Base-by-base conservation (phyloP, 805 yeast genomes). In the Starmerella tilneyi region DNA sequence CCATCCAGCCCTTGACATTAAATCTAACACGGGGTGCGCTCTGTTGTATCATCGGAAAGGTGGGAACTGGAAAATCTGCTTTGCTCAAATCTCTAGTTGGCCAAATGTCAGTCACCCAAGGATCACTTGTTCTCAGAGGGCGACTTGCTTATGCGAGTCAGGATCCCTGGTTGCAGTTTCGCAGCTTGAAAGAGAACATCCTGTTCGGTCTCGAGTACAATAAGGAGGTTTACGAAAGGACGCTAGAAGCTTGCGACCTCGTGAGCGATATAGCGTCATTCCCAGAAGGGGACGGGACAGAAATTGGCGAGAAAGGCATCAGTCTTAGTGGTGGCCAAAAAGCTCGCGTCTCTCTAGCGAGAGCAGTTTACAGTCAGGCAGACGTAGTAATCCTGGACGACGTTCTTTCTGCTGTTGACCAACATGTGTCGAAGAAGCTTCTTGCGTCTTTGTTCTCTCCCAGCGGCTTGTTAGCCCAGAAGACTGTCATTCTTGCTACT, bases 271-370 rank as follows among this genome's bases (percentile, higher is more conserved):
- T 88, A 50, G 74, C 72, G 31, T 72, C 76, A 13, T 70, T 88
- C 47, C 81, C 94, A 3, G 81, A 82, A 59, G 94, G 94, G 45
- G 96, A 88, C 62, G 68, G 68, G 43, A 88, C 96, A 5, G 74
- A 82, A 56, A 95, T 88, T 48, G 96, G 96, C 54, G 96, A 88
- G 66, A 86, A 86, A 65, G 96, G 96, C 54, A 84, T 88, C 44
- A 82, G 94, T 15, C 68, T 88, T 45, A 82, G 94, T 30, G 96
- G 96, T 44, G 96, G 96, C 33, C 96, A 88, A 63, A 86, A 86
- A 69, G 96, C 96, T 0, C 76, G 96, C 62, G 70, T 88, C 33
- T 79, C 94, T 0, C 71, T 88, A 44, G 96, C 96, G 0, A 75
- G 96, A 61, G 95, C 96, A 11, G 94, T 88, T 9, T 88, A 88